Base-by-base conservation (phyloP, 2,329 filamentous ascomycete genomes). In the Exophiala bonariae region DNA sequence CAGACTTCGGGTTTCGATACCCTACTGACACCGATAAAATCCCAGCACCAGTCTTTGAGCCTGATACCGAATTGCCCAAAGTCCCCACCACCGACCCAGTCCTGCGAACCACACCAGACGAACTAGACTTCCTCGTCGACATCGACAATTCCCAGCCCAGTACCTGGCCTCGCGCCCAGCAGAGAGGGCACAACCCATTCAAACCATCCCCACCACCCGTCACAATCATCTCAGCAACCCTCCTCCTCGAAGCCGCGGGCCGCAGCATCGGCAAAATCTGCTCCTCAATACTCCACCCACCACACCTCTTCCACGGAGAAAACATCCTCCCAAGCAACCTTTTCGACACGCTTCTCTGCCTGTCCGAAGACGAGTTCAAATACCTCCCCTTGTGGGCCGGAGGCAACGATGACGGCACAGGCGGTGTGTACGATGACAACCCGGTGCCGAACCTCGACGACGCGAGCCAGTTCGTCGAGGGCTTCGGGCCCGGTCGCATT, bases 301-400 rank as follows among this genome's bases (percentile, higher is more conserved):
- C 50, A 2, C 51, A 56, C 33, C 33, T 54, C 8, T 54, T 56
- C 45, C 50, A 54, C 46, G 14, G 44, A 2, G 41, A 23, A 14
- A 32, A 39, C 11, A 13, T 47, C 4, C 31, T 56, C 5, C 51
- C 48, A 3, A 50, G 46, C 11, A 34, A 52, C 22, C 40, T 55
- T 1, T 67, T 67, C 9, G 66, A 73, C 39, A 70, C 63, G 2
- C 62, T 84, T 0, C 70, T 83, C 1, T 74, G 70, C 4, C 70
- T 87, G 2, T 65, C 67, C 1, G 72, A 79, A 3, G 67, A 77
- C 2, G 83, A 87, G 64, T 75, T 79, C 54, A 78, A 78, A 47
- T 86, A 76, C 53, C 69, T 87, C 3, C 83, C 84, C 0, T 67
- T 86, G 3, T 87, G 82, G 82, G 82, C 78, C 3, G 83, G 77